phyloP scores from a whole-genome alignment of 139 green algal genomes.

The Coelastrella sp. region DNA sequence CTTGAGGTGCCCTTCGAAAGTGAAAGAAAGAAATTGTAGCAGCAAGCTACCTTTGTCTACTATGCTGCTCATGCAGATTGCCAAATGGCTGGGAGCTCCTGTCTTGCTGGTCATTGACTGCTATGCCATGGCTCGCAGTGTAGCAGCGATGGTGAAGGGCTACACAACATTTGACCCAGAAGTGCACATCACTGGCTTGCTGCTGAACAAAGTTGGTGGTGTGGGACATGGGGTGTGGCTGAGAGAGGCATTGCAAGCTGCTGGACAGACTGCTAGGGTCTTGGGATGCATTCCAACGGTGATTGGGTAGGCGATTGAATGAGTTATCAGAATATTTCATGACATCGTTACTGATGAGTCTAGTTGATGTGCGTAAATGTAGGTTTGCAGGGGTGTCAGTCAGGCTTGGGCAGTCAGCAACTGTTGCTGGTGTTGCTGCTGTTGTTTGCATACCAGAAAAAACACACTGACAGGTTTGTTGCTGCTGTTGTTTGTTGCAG shows the following conservation, averaged over 20 bases:
- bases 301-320: not conserved
- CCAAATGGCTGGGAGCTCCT: slow-evolving; percentile 42
- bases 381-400: too few relatives aligned
- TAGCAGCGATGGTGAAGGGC: slow-evolving; percentile 28
- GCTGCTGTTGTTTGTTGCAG: not conserved
- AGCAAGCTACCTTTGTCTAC: not conserved
- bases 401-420: too few relatives aligned
- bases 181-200: not conserved
- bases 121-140: slow-evolving; percentile 35
- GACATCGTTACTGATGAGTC: too few relatives aligned
- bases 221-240: slow-evolving; percentile 8
- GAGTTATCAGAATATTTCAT: too few relatives aligned
- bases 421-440: not conserved
- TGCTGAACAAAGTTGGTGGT: slow-evolving; percentile 40
- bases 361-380: too few relatives aligned
- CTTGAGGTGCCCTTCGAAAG: too few relatives aligned
- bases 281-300: slow-evolving; percentile 35
- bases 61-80: slow-evolving; percentile 38
- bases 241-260: slow-evolving; percentile 27
- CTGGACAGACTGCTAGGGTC: slow-evolving; percentile 10
- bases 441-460: not conserved
- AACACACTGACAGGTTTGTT: not conserved
- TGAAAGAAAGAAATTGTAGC: too few relatives aligned
- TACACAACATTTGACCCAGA: slow-evolving; percentile 42
- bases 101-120: slow-evolving; percentile 49